Evolutionary conservation across 345 rosid genomes (phyloP).

Genomic region (Lumnitzera racemosa): DNA sequence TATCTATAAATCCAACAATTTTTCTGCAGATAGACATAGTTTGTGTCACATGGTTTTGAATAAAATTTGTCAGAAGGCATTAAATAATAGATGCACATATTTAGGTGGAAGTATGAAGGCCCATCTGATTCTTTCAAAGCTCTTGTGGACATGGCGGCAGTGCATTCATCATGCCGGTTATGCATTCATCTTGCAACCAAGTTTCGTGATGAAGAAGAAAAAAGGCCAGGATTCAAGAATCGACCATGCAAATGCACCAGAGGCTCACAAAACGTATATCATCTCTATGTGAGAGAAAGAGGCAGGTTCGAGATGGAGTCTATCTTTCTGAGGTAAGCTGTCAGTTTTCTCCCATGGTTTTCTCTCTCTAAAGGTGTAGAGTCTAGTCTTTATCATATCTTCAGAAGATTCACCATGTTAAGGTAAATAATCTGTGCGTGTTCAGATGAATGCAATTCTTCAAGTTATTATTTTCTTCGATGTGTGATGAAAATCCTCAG

Average conservation of each 20-base stretch:
- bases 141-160: slow-evolving; percentile 94
- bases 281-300: slow-evolving; percentile 77
- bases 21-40: neutral
- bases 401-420: neutral
- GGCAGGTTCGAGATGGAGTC: slow-evolving; percentile 84
- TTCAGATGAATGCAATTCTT: neutral
- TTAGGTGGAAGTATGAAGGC: slow-evolving; percentile 95
- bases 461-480: neutral
- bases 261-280: slow-evolving; percentile 61
- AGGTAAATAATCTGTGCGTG: neutral
- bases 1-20: neutral
- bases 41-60: neutral
- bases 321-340: slow-evolving; percentile 63
- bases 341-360: neutral
- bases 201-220: slow-evolving; percentile 67
- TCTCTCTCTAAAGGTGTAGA: neutral
- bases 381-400: too few species aligned
- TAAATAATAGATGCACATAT: slow-evolving; percentile 1
- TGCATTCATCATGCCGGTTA: slow-evolving; percentile 97
- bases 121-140: slow-evolving; percentile 95
- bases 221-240: slow-evolving; percentile 38
- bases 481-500: neutral
- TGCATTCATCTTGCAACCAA: slow-evolving; percentile 80
- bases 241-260: slow-evolving; percentile 80
- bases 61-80: neutral